phyloP scores from a whole-genome alignment of 305 asterid species.

The Solanum hybrid region DNA sequence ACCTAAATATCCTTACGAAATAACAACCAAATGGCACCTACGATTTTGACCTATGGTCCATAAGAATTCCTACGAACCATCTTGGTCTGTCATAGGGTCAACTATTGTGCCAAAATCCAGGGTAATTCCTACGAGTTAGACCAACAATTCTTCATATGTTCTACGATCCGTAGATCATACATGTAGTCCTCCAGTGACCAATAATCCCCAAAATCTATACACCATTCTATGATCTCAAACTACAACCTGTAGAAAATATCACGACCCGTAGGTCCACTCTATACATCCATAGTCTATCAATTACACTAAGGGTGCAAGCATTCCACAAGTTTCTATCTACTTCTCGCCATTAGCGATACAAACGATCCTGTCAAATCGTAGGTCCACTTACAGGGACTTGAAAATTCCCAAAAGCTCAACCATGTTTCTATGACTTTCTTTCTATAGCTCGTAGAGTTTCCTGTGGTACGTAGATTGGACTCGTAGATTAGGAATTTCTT shows the following conservation, averaged over 20 bases:
- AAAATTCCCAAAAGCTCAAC: neutral
- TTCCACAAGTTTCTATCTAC: no score
- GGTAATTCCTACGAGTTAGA: neutral
- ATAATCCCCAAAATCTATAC: no score
- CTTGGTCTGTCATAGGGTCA: neutral
- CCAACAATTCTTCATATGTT: neutral
- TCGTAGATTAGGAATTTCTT: neutral
- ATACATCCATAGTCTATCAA: no score
- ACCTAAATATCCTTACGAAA: neutral
- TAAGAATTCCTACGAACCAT: neutral
- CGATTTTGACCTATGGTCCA: neutral
- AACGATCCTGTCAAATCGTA: neutral
- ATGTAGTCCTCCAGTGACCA: neutral
- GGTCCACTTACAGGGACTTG: neutral
- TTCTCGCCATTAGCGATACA: no score
- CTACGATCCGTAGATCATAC: neutral
- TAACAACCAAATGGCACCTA: neutral
- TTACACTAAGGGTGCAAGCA: no score
- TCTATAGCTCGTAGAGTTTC: neutral
- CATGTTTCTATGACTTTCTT: neutral
- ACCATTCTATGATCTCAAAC: neutral
- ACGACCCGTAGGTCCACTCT: neutral
- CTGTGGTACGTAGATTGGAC: neutral
- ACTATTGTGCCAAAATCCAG: neutral
- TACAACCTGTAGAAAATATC: neutral